Conservation (phyloP, 352 stramenopile genomes). For the Globisporangium paroecandrum region DNA sequence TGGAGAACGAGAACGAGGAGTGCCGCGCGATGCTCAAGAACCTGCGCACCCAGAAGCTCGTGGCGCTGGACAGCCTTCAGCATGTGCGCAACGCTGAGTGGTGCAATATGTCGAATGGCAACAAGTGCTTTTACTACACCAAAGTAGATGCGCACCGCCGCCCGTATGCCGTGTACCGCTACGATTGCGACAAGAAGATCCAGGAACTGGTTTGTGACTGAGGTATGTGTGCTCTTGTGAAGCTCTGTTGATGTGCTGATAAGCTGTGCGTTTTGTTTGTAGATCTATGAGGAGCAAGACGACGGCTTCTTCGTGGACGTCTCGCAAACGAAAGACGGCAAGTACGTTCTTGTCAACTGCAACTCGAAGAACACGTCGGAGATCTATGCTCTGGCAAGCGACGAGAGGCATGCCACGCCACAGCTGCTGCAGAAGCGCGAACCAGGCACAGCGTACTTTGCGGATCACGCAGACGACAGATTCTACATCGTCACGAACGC, state of each 20-base stretch:
- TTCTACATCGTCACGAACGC: conserved; percentile 87
- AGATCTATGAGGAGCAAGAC: conserved; percentile 79
- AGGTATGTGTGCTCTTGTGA: background rate
- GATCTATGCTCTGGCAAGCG: conserved; percentile 52
- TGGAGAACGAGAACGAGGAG: conserved; percentile 71
- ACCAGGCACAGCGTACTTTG: conserved; percentile 77
- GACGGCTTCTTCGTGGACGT: conserved; percentile 84
- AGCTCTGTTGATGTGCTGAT: background rate
- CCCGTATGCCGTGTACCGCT: conserved; percentile 61
- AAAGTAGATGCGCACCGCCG: conserved; percentile 60
- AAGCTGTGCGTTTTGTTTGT: background rate
- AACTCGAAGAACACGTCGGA: conserved; percentile 88
- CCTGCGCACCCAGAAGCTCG: conserved; percentile 28
- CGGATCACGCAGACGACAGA: conserved; percentile 58
- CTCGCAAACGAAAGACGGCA: conserved; percentile 76
- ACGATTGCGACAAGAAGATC: conserved; percentile 38
- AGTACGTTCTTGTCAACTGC: conserved; percentile 82
- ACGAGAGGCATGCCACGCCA: conserved; percentile 25
- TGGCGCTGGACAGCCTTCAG: conserved; percentile 29
- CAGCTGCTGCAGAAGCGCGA: conserved; percentile 50
- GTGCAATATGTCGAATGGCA: conserved; percentile 19
- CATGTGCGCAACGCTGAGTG: conserved; percentile 77
- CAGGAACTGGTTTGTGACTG: conserved; percentile 45
- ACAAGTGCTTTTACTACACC: conserved; percentile 74
- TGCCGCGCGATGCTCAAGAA: conserved; percentile 49